phyloP scores from a whole-genome alignment of 2,329 filamentous ascomycete species.

The Penicillium sclerotigenum region DNA sequence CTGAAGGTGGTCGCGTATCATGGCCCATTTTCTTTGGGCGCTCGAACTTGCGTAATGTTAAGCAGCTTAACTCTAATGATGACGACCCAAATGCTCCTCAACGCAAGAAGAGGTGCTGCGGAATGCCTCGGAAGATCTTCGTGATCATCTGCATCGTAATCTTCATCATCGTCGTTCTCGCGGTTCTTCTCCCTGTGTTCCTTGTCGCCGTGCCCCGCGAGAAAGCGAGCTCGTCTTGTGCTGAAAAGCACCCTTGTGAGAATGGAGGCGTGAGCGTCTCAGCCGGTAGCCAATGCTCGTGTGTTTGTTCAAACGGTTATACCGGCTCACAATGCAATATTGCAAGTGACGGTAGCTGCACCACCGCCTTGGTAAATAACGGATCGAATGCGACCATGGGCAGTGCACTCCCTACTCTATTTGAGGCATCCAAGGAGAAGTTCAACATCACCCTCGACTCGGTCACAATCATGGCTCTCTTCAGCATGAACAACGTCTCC shows the following conservation, averaged over 20 bases:
- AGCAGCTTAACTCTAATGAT: constrained; percentile 23
- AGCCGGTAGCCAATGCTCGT: constrained; percentile 68
- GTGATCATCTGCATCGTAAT: constrained; percentile 63
- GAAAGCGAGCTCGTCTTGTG: constrained; percentile 51
- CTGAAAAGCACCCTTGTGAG: constrained; percentile 61
- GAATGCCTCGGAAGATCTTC: constrained; percentile 77
- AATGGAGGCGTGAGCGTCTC: constrained; percentile 80
- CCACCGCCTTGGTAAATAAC: constrained; percentile 47
- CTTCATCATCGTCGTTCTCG: constrained; percentile 71
- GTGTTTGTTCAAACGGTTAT: constrained; percentile 86
- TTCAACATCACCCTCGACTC: constrained; percentile 74
- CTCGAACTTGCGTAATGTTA: constrained; percentile 33
- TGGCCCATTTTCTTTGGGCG: constrained; percentile 43
- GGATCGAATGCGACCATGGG: constrained; percentile 73
- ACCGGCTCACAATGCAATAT: constrained; percentile 61
- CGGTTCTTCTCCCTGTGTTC: constrained; percentile 72
- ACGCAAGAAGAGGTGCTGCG: constrained; percentile 66
- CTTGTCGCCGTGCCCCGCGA: constrained; percentile 58
- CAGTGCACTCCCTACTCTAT: constrained; percentile 69
- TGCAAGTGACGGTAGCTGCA: constrained; percentile 53
- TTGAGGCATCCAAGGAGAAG: constrained; percentile 61
- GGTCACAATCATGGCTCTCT: constrained; percentile 67
- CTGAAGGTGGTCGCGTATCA: constrained; percentile 35
- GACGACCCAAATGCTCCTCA: constrained; percentile 28
- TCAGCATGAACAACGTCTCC: constrained; percentile 71